Evolutionary conservation across 345 rosid species (phyloP), one percentile per base, ranked within the genome.

Genomic region (Aquilaria sinensis): DNA sequence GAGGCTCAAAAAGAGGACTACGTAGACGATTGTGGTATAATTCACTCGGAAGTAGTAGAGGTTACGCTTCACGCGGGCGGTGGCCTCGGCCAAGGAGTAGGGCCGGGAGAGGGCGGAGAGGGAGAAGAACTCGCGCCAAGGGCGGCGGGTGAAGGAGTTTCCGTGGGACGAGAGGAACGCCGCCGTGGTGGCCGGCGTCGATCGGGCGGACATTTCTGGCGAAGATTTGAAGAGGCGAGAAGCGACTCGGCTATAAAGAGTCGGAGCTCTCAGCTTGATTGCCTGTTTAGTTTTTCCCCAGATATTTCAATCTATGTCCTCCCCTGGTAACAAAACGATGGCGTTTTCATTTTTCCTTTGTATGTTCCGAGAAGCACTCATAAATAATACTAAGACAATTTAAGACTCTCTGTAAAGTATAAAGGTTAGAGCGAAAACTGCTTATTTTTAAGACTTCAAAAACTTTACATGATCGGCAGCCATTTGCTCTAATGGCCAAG

Each of bases 11-110:
- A 87, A 85, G 60, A 87, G 79, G 63, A 87, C 64, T 14, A 53
- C 51, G 57, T 82, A 81, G 68, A 69, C 60, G 63, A 78, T 49
- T 77, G 81, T 73, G 12, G 91, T 56, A 76, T 85, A 85, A 70
- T 87, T 85, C 31, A 83, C 85, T 60, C 91, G 86, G 75, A 87
- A 87, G 80, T 81, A 75, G 67, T 32, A 23, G 58, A 81, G 74
- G 63, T 83, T 85, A 41, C 79, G 75, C 62, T 69, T 74, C 47
- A 79, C 57, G 23, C 85, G 83, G 51, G 32, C 50, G 16, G 64
- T 61, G 70, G 88, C 83, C 15, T 79, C 90, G 45, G 77, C 78
- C 77, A 79, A 2, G 50, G 77, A 59, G 76, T 13, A 41, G 53
- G 87, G 89, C 64, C 74, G 77, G 9, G 67, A 50, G 72, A 87